Base-by-base conservation (phyloP, 164 flowering plant species). In the Liriodendron chinense region DNA sequence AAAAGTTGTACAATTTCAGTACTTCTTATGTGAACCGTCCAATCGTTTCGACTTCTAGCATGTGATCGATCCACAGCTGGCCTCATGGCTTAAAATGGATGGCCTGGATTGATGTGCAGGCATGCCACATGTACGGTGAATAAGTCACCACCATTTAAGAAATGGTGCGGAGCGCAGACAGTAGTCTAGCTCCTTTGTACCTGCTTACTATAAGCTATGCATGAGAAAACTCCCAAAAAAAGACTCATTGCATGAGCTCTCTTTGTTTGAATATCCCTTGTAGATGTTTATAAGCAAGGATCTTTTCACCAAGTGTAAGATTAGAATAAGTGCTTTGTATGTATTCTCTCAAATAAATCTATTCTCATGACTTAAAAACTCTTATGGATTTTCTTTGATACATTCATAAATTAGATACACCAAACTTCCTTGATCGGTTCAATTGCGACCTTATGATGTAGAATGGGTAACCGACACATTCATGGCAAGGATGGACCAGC, bases 281-380 rank as follows among this genome's bases (percentile, higher is more conserved):
- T 34, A 34, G 43, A 34, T 34, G 43, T 34, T 34, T 34, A 34
- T 34, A 34, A 34, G 43, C 3, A 67, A 72, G 78, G 75, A 77
- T 66, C 69, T 73, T 77, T 66, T 72, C 59, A 34, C 74, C 61
- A 75, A 53, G 23, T 79, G 80, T 78, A 69, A 79, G 25, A 57
- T 68, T 26, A 48, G 43, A 47, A 47, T 34, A 57, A 59, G 9
- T 62, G 34, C 63, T 70, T 24, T 65, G 23, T 28, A 34, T 69
- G 22, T 24, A 26, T 28, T 53, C 7, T 48, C 59, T 68, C 71
- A 71, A 70, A 70, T 57, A 61, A 23, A 23, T 10, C 9, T 34
- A 64, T 9, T 63, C 65, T 72, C 18, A 48, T 53, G 4, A 9
- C 34, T 7, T 25, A 12, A 25, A 25, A 65, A 25, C 16, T 65